phyloP scores from a whole-genome alignment of 345 rosid species.

The Kandelia obovata region DNA sequence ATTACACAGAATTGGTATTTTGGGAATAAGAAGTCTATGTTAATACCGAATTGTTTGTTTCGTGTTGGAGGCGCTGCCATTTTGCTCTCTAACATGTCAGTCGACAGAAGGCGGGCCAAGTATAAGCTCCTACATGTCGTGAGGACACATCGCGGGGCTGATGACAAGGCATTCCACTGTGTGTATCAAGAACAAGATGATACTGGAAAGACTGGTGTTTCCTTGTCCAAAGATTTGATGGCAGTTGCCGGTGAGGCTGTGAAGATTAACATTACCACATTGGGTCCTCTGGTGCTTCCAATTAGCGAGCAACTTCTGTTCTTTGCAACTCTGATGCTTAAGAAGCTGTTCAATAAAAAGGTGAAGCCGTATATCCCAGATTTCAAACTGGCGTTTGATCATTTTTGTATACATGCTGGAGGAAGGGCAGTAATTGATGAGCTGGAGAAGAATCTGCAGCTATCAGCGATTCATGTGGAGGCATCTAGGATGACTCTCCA shows the following conservation, averaged over 20 bases:
- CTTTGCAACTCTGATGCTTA: too few relatives aligned
- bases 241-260: too few relatives aligned
- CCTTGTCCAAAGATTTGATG: not conserved
- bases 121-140: constrained; percentile 29
- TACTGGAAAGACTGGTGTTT: constrained; percentile 28
- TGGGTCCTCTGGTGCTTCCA: too few relatives aligned
- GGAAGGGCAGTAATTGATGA: constrained; percentile 18
- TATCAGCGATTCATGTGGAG: constrained; percentile 21
- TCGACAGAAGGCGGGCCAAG: constrained; percentile 14
- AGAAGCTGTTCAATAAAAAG: too few relatives aligned
- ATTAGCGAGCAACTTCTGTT: too few relatives aligned
- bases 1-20: constrained; percentile 31
- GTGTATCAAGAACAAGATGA: constrained; percentile 28
- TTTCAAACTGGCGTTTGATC: too few relatives aligned
- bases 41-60: not conserved
- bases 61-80: too few relatives aligned
- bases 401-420: too few relatives aligned
- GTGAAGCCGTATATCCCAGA: too few relatives aligned
- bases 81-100: not conserved
- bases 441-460: constrained; percentile 30
- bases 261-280: too few relatives aligned
- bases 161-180: constrained; percentile 23
- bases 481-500: constrained; percentile 33
- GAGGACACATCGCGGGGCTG: constrained; percentile 27
- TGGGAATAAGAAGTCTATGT: constrained; percentile 29